These are phyloP conservation scores for Cercophora samala DNA, from an alignment of 495 filamentous ascomycete genomes.

Conservation along the genomic window DNA sequence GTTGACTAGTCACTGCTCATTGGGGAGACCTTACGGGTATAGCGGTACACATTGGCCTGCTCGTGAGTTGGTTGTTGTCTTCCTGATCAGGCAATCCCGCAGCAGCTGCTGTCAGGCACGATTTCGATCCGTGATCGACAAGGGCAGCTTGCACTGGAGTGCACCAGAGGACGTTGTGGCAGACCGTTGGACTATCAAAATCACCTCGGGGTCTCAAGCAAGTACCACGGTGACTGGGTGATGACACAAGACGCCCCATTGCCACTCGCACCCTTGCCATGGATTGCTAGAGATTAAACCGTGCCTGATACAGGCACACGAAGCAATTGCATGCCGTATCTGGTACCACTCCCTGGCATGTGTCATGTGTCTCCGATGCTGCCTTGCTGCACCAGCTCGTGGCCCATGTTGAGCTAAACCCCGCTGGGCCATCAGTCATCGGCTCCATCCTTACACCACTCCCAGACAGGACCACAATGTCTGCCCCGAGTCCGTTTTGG, in stretches of 20 bases:
- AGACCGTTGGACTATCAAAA: not conserved
- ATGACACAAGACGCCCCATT: not conserved
- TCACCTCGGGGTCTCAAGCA: not conserved
- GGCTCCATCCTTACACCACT: not conserved
- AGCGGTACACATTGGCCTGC: not conserved
- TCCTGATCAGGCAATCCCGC: not conserved
- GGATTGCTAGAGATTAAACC: not conserved
- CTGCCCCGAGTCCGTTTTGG: not conserved
- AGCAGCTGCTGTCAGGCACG: not conserved
- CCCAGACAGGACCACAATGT: not conserved
- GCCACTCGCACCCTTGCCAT: not conserved
- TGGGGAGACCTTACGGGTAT: not conserved
- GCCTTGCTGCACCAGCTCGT: not conserved
- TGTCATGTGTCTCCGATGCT: slow-evolving; percentile 1
- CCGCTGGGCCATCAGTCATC: not conserved
- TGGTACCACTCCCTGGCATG: slow-evolving; percentile 3
- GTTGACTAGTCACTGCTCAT: not conserved
- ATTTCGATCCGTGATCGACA: not conserved
- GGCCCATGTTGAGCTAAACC: not conserved
- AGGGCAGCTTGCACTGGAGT: not conserved
- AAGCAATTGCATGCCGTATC: slow-evolving; percentile 2
- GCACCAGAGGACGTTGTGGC: not conserved
- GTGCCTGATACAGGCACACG: not conserved
- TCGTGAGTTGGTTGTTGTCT: not conserved
- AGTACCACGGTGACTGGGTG: not conserved